Evolutionary conservation across 768 basidiomycete species (phyloP), one percentile per base, ranked within the genome.

Genomic region (Boletus coccyginus): DNA sequence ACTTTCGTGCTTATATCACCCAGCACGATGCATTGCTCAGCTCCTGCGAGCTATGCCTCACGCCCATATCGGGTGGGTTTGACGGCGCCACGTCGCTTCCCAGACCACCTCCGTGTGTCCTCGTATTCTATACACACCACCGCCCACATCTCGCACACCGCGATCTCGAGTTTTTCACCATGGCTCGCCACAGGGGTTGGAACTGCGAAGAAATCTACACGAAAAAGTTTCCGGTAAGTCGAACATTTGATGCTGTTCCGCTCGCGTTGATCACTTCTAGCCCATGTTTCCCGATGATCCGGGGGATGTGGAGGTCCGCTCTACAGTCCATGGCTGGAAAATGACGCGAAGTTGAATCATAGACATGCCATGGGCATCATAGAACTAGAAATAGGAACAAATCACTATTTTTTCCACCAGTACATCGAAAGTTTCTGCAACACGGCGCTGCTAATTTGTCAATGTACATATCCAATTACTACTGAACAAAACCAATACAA

Each of bases 91-190:
- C 44, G 6, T 49, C 59, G 32, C 42, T 52, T 43, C 43, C 44
- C 12, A 9, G 50, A 10, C 64, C 62, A 3, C 59, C 64, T 24
- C 77, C 79, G 5, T 75, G 73, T 49, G 72, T 93, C 0, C 82
- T 95, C 1, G 90, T 94, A 1, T 96, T 97, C 71, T 94, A 90
- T 69, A 87, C 88, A 0, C 93, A 95, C 58, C 94, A 97, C 62
- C 81, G 90, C 0, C 94, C 94, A 0, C 88, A 88, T 56, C 78
- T 93, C 9, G 91, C 91, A 1, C 77, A 89, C 53, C 81, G 86
- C 13, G 94, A 97, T 64, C 82, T 94, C 76, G 79, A 80, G 3
- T 97, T 96, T 70, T 94, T 98, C 65, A 64, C 66, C 10, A 83
- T 81, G 63, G 92, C 90, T 4, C 66, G 73, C 35, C 70, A 69